phyloP scores from a whole-genome alignment of 2,329 filamentous ascomycete genomes.

The Pseudopithomyces maydicus region DNA sequence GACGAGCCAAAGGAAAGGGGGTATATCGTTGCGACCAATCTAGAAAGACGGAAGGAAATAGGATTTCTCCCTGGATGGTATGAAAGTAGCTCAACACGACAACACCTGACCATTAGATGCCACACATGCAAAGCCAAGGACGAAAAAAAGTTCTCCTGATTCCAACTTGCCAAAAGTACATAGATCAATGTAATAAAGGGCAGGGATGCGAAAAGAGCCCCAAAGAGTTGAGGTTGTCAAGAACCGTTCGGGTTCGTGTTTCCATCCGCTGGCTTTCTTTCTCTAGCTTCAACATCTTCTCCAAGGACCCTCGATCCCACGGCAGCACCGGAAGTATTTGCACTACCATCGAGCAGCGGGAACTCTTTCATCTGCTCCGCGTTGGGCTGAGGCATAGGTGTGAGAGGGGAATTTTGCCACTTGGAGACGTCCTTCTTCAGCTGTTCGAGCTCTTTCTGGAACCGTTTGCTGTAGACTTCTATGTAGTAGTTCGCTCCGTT shows the following conservation, averaged over 20 bases:
- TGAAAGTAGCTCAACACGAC: neutral
- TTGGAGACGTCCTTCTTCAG: conserved; percentile 87
- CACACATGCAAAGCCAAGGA: neutral
- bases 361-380: conserved; percentile 6
- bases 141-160: neutral
- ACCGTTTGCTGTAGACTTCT: conserved; percentile 93
- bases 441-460: conserved; percentile 93
- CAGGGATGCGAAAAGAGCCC: neutral
- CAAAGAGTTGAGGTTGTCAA: neutral
- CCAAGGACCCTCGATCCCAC: neutral
- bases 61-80: neutral
- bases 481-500: conserved; percentile 98
- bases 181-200: neutral
- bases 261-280: neutral
- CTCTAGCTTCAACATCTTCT: neutral
- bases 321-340: neutral
- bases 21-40: conserved; percentile 3
- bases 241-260: neutral
- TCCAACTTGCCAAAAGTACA: neutral
- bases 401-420: conserved; percentile 66
- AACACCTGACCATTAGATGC: neutral
- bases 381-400: neutral
- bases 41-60: neutral
- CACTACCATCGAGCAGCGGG: neutral
- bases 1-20: neutral